Evolutionary conservation across 139 green algal species (phyloP).

Genomic region (Tetratostichococcus sp.): DNA sequence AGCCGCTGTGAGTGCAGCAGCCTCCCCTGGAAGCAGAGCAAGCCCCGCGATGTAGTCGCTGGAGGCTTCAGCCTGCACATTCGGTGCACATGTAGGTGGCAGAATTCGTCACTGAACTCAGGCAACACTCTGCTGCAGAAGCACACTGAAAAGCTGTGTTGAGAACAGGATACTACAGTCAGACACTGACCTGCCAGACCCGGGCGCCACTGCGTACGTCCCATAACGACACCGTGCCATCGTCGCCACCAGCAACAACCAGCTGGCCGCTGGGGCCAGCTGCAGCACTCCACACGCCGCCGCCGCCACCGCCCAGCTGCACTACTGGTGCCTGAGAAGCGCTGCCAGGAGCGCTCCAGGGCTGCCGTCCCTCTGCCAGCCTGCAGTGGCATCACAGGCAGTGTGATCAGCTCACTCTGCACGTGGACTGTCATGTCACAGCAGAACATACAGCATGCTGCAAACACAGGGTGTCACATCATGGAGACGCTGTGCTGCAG

Average conservation of each 20-base stretch:
- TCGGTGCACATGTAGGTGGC: background rate
- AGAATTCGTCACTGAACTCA: no score
- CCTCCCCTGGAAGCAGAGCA: constrained; percentile 25
- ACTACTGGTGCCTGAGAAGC: constrained; percentile 13
- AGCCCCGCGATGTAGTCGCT: constrained; percentile 66
- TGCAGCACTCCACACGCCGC: constrained; percentile 48
- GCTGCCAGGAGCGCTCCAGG: constrained; percentile 42
- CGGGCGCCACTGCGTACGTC: constrained; percentile 39
- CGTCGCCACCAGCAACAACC: constrained; percentile 63
- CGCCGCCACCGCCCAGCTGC: constrained; percentile 42
- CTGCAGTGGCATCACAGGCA: background rate
- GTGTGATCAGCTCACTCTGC: background rate
- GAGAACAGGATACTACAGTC: no score
- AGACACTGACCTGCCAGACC: constrained; percentile 19
- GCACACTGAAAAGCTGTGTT: no score
- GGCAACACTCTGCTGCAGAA: no score
- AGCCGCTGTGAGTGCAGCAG: constrained; percentile 31
- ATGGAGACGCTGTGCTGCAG: no score
- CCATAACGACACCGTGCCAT: constrained; percentile 54
- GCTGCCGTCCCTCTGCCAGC: constrained; percentile 55
- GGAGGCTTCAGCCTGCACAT: constrained; percentile 23
- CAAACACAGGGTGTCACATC: no score
- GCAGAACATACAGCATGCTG: no score
- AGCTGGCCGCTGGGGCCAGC: constrained; percentile 13
- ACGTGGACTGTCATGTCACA: no score